Evolutionary conservation across 768 basidiomycete genomes (phyloP).

Genomic region (Tephrocybe rancida): DNA sequence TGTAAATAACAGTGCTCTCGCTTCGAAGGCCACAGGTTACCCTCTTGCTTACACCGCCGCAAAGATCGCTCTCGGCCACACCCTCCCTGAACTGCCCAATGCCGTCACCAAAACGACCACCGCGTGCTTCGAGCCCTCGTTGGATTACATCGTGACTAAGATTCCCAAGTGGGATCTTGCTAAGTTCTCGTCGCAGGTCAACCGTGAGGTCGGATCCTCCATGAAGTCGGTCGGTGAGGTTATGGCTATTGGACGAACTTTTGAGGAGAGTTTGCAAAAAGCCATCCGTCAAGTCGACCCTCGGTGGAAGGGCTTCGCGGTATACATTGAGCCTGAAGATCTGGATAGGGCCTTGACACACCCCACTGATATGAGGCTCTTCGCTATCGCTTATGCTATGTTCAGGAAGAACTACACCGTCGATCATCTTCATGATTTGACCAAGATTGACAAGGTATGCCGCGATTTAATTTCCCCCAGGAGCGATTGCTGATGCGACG

Average conservation of each 20-base stretch:
- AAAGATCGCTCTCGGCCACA: constrained; percentile 97
- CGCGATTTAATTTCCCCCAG: not conserved
- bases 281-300: constrained; percentile 98
- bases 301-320: constrained; percentile 95
- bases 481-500: not conserved
- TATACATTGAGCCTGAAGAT: constrained; percentile 87
- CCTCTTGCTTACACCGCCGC: constrained; percentile 99
- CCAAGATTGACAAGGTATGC: constrained; percentile 94
- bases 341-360: constrained; percentile 75
- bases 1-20: constrained; percentile 67
- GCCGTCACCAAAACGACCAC: constrained; percentile 99
- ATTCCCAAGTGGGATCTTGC: constrained; percentile 99
- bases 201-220: constrained; percentile 92
- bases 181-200: constrained; percentile 93
- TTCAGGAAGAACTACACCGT: constrained; percentile 90
- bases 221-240: constrained; percentile 99
- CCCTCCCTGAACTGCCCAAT: constrained; percentile 96
- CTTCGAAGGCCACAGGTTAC: constrained; percentile 98
- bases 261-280: constrained; percentile 98
- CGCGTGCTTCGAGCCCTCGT: constrained; percentile 97
- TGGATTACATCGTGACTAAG: constrained; percentile 99
- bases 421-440: constrained; percentile 87
- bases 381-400: constrained; percentile 98
- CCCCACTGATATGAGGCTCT: constrained; percentile 95
- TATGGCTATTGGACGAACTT: constrained; percentile 99